phyloP scores from a whole-genome alignment of 352 stramenopile species.

The Aphanomyces invadans region DNA sequence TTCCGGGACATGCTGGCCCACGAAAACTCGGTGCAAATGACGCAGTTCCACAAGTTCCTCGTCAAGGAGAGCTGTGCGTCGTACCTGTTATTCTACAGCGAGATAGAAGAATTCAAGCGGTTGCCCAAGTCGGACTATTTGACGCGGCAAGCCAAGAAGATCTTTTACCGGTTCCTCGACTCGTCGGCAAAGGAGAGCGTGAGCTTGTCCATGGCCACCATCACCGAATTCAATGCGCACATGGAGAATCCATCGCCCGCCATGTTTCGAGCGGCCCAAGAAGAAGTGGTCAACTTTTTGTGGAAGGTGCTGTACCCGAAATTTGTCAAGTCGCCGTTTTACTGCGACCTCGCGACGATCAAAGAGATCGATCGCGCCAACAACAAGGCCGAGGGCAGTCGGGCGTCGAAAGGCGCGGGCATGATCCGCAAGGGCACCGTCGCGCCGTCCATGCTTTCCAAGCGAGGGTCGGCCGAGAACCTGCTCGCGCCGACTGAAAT shows the following conservation, averaged over 20 bases:
- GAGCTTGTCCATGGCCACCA: slow-evolving; percentile 29
- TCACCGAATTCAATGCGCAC: slow-evolving; percentile 33
- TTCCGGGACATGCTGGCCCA: not conserved
- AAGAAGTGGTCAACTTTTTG: slow-evolving; percentile 64
- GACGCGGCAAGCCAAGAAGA: slow-evolving; percentile 50
- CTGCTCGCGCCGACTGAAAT: slow-evolving; percentile 26
- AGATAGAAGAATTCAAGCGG: slow-evolving; percentile 61
- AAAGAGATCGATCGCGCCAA: not conserved
- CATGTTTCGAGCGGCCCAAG: slow-evolving; percentile 64
- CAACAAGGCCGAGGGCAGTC: not conserved
- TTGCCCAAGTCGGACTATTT: slow-evolving; percentile 72
- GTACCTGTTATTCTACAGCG: slow-evolving; percentile 68
- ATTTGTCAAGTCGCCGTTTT: slow-evolving; percentile 65
- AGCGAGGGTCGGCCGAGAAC: not conserved
- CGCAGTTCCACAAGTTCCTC: slow-evolving; percentile 49
- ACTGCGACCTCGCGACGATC: slow-evolving; percentile 13
- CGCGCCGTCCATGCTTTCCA: not conserved
- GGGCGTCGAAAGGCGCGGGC: not conserved
- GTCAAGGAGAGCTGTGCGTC: slow-evolving; percentile 65
- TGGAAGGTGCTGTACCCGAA: slow-evolving; percentile 57
- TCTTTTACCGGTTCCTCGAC: slow-evolving; percentile 60
- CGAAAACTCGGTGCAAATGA: not conserved
- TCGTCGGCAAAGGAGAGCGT: slow-evolving; percentile 53
- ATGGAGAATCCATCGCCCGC: slow-evolving; percentile 39
- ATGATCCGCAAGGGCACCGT: not conserved